Conservation (phyloP, 306 rosid species). For the Pyrus bretschneideri region DNA sequence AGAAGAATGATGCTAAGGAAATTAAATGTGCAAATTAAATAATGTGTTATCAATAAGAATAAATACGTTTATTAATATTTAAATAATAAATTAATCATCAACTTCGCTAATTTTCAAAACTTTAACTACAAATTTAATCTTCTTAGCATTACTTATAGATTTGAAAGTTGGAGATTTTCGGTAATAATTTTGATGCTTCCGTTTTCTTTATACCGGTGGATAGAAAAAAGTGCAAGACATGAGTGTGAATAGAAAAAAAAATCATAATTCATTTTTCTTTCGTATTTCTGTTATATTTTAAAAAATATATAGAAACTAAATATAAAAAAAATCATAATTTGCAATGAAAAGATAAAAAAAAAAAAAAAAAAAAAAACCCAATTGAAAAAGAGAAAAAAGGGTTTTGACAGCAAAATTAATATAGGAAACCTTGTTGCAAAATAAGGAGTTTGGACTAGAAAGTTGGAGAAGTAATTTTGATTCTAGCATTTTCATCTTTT, state of each 20-base stretch:
- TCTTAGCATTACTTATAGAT: accelerated
- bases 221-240: too few species aligned
- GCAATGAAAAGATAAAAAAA: neutral
- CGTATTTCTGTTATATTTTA: too few species aligned
- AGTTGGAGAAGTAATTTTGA: neutral
- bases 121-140: too few species aligned
- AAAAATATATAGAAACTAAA: too few species aligned
- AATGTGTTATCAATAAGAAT: accelerated
- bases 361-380: neutral
- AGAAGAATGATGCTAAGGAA: accelerated
- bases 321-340: too few species aligned
- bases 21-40: accelerated
- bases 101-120: accelerated
- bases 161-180: too few species aligned
- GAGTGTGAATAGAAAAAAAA: too few species aligned
- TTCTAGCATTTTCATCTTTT: neutral
- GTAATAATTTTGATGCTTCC: too few species aligned
- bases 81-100: too few species aligned
- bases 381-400: neutral
- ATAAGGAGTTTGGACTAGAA: neutral
- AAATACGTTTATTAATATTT: accelerated
- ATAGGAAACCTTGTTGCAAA: neutral
- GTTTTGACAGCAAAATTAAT: neutral
- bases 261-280: too few species aligned
- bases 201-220: too few species aligned